Conservation (phyloP, 108 stramenopile species). For the Stephanodiscus triporus region DNA sequence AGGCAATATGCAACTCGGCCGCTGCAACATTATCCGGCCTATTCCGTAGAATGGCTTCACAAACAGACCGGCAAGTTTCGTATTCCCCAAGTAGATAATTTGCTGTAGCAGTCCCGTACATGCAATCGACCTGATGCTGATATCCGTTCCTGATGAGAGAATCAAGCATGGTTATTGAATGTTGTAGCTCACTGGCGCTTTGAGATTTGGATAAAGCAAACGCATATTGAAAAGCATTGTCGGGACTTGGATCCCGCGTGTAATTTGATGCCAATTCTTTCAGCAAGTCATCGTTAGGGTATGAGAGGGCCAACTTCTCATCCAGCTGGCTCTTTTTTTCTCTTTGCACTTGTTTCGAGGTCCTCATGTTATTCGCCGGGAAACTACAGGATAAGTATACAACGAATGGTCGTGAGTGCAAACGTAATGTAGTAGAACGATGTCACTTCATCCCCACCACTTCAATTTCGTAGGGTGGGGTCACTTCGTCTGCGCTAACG, state of each 20-base stretch:
- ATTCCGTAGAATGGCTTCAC: constrained; percentile 77
- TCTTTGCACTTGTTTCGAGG: constrained; percentile 67
- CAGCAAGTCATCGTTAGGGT: constrained; percentile 66
- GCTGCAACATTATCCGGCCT: constrained; percentile 71
- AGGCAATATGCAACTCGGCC: constrained; percentile 78
- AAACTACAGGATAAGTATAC: background rate
- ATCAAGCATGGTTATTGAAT: constrained; percentile 78
- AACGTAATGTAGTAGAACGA: too few species aligned
- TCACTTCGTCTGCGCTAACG: too few species aligned
- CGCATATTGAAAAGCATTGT: constrained; percentile 86
- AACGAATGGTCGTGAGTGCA: too few species aligned
- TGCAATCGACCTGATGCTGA: constrained; percentile 83
- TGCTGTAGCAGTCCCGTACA: constrained; percentile 81
- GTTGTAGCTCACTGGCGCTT: constrained; percentile 63
- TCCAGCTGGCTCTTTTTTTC: constrained; percentile 64
- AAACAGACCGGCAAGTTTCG: constrained; percentile 60
- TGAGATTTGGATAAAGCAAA: constrained; percentile 78
- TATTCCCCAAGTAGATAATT: constrained; percentile 79
- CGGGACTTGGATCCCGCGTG: constrained; percentile 63
- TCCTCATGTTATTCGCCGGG: constrained; percentile 59
- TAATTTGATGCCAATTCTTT: constrained; percentile 78
- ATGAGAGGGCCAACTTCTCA: constrained; percentile 64
- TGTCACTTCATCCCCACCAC: too few species aligned
- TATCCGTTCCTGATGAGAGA: constrained; percentile 80
- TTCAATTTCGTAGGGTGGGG: too few species aligned